Conservation (phyloP, 1,284 basidiomycete genomes). For the Ustilago loliicola region DNA sequence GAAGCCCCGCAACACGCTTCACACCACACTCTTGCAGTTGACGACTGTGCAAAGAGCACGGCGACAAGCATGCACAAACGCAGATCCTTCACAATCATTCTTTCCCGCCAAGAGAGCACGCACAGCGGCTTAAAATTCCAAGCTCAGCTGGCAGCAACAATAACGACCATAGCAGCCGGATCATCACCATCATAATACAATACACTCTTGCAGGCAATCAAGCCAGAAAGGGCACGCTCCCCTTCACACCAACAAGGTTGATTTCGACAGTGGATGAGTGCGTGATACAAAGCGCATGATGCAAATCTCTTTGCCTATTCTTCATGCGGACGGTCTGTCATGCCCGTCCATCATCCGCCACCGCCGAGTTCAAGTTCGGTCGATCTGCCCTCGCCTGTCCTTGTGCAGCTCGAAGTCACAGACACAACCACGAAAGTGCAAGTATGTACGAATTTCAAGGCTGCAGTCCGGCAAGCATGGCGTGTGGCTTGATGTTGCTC, state of each 20-base stretch:
- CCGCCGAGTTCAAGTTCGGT: not conserved
- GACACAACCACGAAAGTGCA: no score
- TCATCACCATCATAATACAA: not conserved
- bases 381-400: no score
- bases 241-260: not conserved
- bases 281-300: no score
- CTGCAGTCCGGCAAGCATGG: not conserved
- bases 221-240: not conserved
- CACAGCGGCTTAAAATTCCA: slow-evolving; percentile 3
- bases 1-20: not conserved
- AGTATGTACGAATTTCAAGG: not conserved
- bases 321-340: not conserved
- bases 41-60: not conserved
- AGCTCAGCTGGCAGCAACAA: not conserved
- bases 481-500: not conserved
- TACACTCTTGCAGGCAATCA: no score
- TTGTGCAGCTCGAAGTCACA: no score
- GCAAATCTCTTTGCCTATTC: no score
- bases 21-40: not conserved
- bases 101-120: not conserved
- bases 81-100: slow-evolving; percentile 6
- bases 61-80: slow-evolving; percentile 1
- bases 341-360: not conserved
- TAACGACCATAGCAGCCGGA: not conserved
- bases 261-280: not conserved